A percentile compares a stretch with the other conserved stretches of the same genome.
Evolutionary conservation across 2,329 filamentous ascomycete species (phyloP).

Genomic region (Lizonia empirigonia): DNA sequence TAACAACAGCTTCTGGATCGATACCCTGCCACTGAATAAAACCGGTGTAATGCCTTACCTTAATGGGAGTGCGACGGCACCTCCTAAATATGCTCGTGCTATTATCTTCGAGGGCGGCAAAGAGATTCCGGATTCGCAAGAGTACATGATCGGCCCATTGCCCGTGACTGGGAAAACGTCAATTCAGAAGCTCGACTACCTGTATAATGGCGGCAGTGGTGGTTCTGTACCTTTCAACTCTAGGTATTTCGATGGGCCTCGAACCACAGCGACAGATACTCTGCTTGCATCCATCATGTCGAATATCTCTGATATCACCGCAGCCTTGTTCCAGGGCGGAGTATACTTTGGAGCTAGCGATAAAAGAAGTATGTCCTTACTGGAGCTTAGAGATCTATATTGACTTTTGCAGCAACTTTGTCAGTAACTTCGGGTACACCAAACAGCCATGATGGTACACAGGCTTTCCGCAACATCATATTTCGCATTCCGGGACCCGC

Average conservation of each 20-base stretch:
- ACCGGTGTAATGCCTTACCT: slow-evolving; percentile 54
- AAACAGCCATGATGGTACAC: slow-evolving; percentile 47
- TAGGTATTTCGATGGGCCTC: slow-evolving; percentile 30
- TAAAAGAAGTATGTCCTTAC: neutral
- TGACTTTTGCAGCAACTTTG: slow-evolving; percentile 21
- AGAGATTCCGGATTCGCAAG: slow-evolving; percentile 52
- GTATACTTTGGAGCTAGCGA: slow-evolving; percentile 31
- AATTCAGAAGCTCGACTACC: slow-evolving; percentile 35
- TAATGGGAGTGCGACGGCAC: slow-evolving; percentile 44
- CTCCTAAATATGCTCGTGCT: slow-evolving; percentile 54
- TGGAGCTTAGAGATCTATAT: neutral
- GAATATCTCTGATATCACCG: slow-evolving; percentile 55
- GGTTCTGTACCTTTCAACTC: slow-evolving; percentile 37
- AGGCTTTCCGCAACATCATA: slow-evolving; percentile 50
- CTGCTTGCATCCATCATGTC: slow-evolving; percentile 50
- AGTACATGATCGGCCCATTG: slow-evolving; percentile 56
- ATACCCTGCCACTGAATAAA: slow-evolving; percentile 58
- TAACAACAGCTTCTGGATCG: slow-evolving; percentile 49
- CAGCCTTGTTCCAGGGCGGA: slow-evolving; percentile 44
- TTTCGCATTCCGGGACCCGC: slow-evolving; percentile 51
- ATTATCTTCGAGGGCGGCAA: slow-evolving; percentile 56
- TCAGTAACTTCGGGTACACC: slow-evolving; percentile 41
- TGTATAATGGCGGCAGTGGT: slow-evolving; percentile 47
- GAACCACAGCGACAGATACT: slow-evolving; percentile 40
- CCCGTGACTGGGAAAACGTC: slow-evolving; percentile 47